These are phyloP conservation scores for Retiboletus flavoniger DNA, from an alignment of 1,284 basidiomycete genomes.

Conservation along the genomic window DNA sequence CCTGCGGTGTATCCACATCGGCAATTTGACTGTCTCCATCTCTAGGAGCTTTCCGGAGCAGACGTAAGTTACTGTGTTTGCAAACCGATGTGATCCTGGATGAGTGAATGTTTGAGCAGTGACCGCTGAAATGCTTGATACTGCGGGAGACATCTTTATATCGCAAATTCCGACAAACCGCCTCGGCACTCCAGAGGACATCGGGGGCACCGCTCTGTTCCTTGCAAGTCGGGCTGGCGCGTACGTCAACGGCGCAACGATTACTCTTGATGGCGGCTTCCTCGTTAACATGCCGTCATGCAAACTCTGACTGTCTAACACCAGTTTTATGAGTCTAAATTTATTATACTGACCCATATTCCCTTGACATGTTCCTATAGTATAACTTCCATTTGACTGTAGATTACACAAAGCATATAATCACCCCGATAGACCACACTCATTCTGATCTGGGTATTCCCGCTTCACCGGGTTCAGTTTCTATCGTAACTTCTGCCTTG, in stretches of 20 bases:
- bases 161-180: slow-evolving; percentile 50
- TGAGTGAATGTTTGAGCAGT: slow-evolving; percentile 37
- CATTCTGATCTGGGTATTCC: slow-evolving; percentile 5
- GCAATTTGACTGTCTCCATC: background rate
- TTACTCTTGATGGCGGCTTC: slow-evolving; percentile 59
- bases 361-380: background rate
- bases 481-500: slow-evolving; percentile 1
- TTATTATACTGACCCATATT: background rate
- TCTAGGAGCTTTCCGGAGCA: slow-evolving; percentile 49
- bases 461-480: background rate
- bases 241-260: slow-evolving; percentile 64
- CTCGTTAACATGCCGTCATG: slow-evolving; percentile 36
- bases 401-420: slow-evolving; percentile 6
- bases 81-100: background rate
- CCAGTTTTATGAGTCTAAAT: background rate
- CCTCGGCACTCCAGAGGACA: slow-evolving; percentile 63
- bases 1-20: background rate
- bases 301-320: slow-evolving; percentile 24
- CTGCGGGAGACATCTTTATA: slow-evolving; percentile 47
- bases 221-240: slow-evolving; percentile 58
- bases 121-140: slow-evolving; percentile 59
- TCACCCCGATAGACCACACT: background rate
- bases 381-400: slow-evolving; percentile 1
- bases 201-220: slow-evolving; percentile 62
- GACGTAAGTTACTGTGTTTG: slow-evolving; percentile 38